These are phyloP conservation scores for Grammothele lineata DNA, from an alignment of 768 basidiomycete genomes.

Conservation along the genomic window DNA sequence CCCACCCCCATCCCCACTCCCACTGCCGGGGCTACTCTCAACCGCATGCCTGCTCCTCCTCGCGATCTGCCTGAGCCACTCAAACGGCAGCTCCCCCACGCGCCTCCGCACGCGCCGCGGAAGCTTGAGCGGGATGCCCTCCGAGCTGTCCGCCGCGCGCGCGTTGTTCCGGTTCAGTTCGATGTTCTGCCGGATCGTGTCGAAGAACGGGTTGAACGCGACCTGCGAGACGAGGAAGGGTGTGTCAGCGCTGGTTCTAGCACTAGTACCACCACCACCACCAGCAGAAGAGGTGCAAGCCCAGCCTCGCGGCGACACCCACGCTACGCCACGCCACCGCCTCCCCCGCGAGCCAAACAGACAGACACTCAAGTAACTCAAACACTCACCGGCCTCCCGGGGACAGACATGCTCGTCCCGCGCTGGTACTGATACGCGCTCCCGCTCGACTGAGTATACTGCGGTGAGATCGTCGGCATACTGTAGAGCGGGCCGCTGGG, in stretches of 20 bases:
- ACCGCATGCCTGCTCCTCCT: conserved; percentile 35
- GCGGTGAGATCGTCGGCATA: conserved; percentile 14
- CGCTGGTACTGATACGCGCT: conserved; percentile 6
- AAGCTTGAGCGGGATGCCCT: conserved; percentile 74
- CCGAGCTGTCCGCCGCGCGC: conserved; percentile 43
- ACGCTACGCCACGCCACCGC: no score
- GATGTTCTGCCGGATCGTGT: conserved; percentile 84
- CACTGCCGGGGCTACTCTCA: conserved; percentile 10
- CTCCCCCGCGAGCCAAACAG: no score
- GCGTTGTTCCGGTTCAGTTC: conserved; percentile 51
- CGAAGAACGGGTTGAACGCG: conserved; percentile 88
- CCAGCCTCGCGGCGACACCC: no score
- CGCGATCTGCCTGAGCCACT: conserved; percentile 75
- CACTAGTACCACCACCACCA: no score
- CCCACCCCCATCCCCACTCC: neutral
- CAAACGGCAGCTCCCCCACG: conserved; percentile 70
- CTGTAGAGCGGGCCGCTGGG: conserved; percentile 10
- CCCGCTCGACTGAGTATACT: conserved; percentile 9
- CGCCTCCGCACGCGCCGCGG: conserved; percentile 36
- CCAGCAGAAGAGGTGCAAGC: no score
- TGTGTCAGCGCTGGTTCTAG: no score
- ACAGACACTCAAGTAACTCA: no score
- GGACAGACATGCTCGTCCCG: conserved; percentile 2
- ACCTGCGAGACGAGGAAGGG: conserved; percentile 16
- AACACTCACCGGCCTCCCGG: conserved; percentile 8